Evolutionary conservation across 2,329 filamentous ascomycete species (phyloP), one percentile per base, ranked within the genome.

Genomic region (Fusarium abutilonis): DNA sequence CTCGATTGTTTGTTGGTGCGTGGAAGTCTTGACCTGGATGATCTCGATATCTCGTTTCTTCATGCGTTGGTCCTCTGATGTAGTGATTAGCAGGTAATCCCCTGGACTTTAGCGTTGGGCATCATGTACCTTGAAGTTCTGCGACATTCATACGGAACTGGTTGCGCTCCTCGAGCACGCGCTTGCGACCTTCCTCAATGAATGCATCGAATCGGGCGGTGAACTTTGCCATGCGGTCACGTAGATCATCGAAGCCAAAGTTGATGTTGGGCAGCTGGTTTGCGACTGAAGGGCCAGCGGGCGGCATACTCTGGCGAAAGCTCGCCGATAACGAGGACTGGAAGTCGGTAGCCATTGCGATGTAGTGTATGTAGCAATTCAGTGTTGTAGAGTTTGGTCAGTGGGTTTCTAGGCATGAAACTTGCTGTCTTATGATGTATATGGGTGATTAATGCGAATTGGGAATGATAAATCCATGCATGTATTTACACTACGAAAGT

Each of bases 221-320:
- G 75, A 99, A 99, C 63, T 91, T 92, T 50, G 89, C 85, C 95
- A 99, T 98, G 77, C 93, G 91, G 72, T 94, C 92, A 77, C 94
- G 93, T 73, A 99, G 79, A 68, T 97, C 92, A 70, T 98, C 93
- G 76, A 98, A 98, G 56, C 93, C 93, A 76, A 99, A 98, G 77
- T 97, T 93, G 76, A 96, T 91, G 74, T 85, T 91, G 32, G 95
- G 95, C 9, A 99, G 86, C 45, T 87, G 86, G 74, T 93, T 90
- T 38, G 88, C 89, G 79, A 91, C 86, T 7, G 88, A 90, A 13
- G 87, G 84, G 38, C 82, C 85, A 42, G 81, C 79, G 36, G 86
- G 81, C 28, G 84, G 81, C 62, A 85, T 78, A 14, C 85, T 83
- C 64, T 84, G 85, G 68, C 86, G 82, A 70, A 83, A 77, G 76